Percentiles rank a stretch among this genome's conserved stretches.
Evolutionary conservation across 306 rosid species (phyloP).

Genomic region (Crotalaria pallida): DNA sequence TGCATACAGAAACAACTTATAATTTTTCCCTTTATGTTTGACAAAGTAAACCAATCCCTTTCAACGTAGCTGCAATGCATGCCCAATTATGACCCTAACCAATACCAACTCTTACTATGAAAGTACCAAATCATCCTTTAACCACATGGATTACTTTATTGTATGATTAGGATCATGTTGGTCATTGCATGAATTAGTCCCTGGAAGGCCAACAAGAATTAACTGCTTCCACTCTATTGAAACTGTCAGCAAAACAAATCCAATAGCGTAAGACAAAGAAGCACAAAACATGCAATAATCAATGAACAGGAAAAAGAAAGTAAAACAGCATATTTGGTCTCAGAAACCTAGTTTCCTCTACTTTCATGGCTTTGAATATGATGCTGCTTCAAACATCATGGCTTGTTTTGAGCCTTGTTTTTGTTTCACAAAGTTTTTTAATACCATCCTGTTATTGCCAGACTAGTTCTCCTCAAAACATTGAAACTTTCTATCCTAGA

Average conservation of each 20-base stretch:
- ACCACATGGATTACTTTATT: neutral
- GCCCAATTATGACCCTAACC: slow-evolving; percentile 19
- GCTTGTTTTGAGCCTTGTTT: slow-evolving; percentile 20
- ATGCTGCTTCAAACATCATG: neutral
- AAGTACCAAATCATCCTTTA: slow-evolving; percentile 18
- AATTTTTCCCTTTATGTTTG: slow-evolving; percentile 9
- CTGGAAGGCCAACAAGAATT: slow-evolving; percentile 25
- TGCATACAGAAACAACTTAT: too few relatives aligned
- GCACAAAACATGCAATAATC: slow-evolving; percentile 13
- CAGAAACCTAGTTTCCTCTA: slow-evolving; percentile 1
- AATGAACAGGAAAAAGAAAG: slow-evolving; percentile 16
- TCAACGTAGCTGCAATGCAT: slow-evolving; percentile 5
- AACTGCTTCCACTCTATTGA: slow-evolving; percentile 48
- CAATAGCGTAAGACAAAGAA: slow-evolving; percentile 33
- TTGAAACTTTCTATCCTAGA: slow-evolving; percentile 61
- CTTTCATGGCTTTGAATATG: slow-evolving; percentile 38
- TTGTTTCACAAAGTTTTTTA: slow-evolving; percentile 3
- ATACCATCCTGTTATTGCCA: slow-evolving; percentile 34
- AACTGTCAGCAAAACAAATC: slow-evolving; percentile 66
- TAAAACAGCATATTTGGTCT: slow-evolving; percentile 12
- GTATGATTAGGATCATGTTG: neutral
- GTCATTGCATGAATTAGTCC: slow-evolving; percentile 2
- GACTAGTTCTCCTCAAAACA: slow-evolving; percentile 43
- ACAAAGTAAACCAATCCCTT: slow-evolving; percentile 24
- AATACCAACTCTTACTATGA: slow-evolving; percentile 16